Conservation (phyloP, 176 grass and related monocot genomes). For the Oryza longistaminata region DNA sequence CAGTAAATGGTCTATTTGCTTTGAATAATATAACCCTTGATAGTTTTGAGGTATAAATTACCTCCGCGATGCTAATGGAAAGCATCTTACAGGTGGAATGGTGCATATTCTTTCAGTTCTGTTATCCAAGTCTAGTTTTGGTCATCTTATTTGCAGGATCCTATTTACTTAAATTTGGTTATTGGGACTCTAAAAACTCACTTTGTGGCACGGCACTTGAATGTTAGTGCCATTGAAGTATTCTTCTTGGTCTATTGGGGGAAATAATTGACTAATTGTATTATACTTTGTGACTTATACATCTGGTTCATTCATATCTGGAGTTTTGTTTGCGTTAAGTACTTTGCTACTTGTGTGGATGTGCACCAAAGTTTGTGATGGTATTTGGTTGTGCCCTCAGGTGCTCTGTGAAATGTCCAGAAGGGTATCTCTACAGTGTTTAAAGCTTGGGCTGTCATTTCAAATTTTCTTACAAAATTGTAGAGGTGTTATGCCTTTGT, state of each 20-base stretch:
- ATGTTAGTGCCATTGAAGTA: background rate
- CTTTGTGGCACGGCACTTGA: background rate
- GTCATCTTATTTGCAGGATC: background rate
- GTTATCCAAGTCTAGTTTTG: background rate
- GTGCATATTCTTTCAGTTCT: background rate
- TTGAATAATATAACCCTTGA: background rate
- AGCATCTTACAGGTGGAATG: background rate
- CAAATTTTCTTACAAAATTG: background rate
- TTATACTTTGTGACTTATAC: background rate
- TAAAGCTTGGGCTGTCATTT: background rate
- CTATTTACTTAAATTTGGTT: background rate
- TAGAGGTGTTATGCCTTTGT: background rate
- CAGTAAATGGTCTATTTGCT: background rate
- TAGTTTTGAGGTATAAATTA: background rate
- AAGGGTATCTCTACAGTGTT: background rate
- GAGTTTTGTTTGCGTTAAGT: background rate
- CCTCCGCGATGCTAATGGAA: background rate
- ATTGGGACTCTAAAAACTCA: background rate
- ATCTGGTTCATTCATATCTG: background rate
- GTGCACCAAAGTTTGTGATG: background rate
- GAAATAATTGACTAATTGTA: background rate
- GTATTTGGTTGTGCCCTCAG: background rate
- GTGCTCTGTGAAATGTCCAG: background rate
- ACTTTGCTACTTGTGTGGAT: background rate
- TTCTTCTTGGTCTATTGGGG: background rate